phyloP scores from a whole-genome alignment of 2,329 filamentous ascomycete genomes.

The Aspergillus terreus region DNA sequence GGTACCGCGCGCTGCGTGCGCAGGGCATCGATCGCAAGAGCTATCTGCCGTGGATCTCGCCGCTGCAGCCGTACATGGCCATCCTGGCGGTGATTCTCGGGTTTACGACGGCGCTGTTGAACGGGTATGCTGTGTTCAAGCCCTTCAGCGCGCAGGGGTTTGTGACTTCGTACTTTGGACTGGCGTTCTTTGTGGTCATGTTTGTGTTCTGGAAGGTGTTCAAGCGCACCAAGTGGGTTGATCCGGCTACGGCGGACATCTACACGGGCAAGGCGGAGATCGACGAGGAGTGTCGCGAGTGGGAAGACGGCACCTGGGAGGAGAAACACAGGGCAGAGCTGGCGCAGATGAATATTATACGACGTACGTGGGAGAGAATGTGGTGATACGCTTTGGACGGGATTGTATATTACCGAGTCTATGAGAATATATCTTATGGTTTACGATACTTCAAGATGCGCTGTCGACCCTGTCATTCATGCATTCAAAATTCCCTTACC shows the following conservation, averaged over 20 bases:
- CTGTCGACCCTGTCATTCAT: too few relatives aligned
- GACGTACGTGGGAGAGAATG: constrained; percentile 30
- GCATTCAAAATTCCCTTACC: too few relatives aligned
- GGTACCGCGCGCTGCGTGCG: constrained; percentile 63
- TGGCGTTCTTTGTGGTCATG: constrained; percentile 42
- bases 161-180: constrained; percentile 50
- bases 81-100: constrained; percentile 56
- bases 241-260: constrained; percentile 26
- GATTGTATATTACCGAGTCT: too few relatives aligned
- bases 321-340: constrained; percentile 27
- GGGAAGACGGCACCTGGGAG: constrained; percentile 29
- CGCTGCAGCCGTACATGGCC: constrained; percentile 66
- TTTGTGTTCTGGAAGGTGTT: constrained; percentile 34
- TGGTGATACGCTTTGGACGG: constrained; percentile 15
- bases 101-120: constrained; percentile 61
- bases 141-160: constrained; percentile 46
- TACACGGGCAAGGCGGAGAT: constrained; percentile 31
- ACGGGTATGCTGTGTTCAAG: constrained; percentile 52
- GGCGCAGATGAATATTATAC: constrained; percentile 25
- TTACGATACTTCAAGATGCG: too few relatives aligned
- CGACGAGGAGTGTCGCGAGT: constrained; percentile 31
- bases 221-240: constrained; percentile 27
- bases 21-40: constrained; percentile 65
- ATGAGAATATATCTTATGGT: too few relatives aligned
- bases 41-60: constrained; percentile 63